These are phyloP conservation scores for Verticillium dahliae DNA, from an alignment of 2,329 filamentous ascomycete genomes.

Conservation along the genomic window DNA sequence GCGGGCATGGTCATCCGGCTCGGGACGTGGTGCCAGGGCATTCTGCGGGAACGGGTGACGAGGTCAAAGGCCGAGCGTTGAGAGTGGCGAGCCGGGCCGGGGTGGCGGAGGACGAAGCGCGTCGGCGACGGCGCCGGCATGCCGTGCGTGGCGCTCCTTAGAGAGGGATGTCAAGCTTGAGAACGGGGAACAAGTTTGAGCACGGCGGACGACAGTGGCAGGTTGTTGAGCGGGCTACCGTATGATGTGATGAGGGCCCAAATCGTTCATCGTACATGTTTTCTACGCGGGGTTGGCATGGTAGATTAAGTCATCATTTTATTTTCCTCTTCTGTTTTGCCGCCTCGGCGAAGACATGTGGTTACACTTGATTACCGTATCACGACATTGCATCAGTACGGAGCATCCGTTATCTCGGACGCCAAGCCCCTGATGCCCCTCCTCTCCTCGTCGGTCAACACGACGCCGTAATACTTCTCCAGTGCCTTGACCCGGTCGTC, in stretches of 20 bases:
- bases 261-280: neutral
- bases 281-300: no score
- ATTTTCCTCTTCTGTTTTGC: neutral
- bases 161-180: slow-evolving; percentile 7
- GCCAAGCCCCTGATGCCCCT: slow-evolving; percentile 36
- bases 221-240: slow-evolving; percentile 20
- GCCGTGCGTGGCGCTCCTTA: slow-evolving; percentile 24
- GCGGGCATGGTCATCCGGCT: slow-evolving; percentile 44
- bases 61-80: slow-evolving; percentile 47
- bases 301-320: no score
- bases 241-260: neutral
- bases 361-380: neutral
- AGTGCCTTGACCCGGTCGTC: slow-evolving; percentile 40
- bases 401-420: slow-evolving; percentile 9
- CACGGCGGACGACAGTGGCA: slow-evolving; percentile 22
- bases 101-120: slow-evolving; percentile 28
- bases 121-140: slow-evolving; percentile 23
- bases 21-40: slow-evolving; percentile 49
- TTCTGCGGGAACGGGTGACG: slow-evolving; percentile 40
- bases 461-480: slow-evolving; percentile 41
- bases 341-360: neutral
- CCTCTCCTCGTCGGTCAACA: slow-evolving; percentile 37
- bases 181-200: slow-evolving; percentile 14
- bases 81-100: slow-evolving; percentile 29
- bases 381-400: neutral